These are phyloP conservation scores for Arctium minus DNA, from an alignment of 129 eudicot species.

Conservation along the genomic window DNA sequence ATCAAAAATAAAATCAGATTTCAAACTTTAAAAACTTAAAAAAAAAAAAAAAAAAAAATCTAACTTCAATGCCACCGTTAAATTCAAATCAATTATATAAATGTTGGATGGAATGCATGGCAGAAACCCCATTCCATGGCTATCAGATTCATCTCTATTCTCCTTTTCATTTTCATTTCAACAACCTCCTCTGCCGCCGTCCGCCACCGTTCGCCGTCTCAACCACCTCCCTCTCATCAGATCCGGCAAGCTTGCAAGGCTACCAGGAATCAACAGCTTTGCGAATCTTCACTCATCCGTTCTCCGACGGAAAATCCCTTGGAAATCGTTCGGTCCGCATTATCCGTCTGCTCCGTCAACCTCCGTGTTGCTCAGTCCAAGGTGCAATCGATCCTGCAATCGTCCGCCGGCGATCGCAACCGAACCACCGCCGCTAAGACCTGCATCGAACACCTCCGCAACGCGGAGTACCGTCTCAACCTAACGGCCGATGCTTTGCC, in stretches of 20 bases:
- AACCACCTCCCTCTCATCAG: not conserved
- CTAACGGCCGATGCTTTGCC: constrained; percentile 29
- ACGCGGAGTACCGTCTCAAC: constrained; percentile 33
- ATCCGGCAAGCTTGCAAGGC: constrained; percentile 56
- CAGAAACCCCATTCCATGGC: not conserved
- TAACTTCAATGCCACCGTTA: not conserved
- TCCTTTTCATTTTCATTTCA: not conserved
- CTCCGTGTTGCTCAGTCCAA: constrained; percentile 34
- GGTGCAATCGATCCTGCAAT: constrained; percentile 32
- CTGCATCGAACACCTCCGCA: constrained; percentile 39
- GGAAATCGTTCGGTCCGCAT: constrained; percentile 40
- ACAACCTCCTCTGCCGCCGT: not conserved
- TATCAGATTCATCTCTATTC: not conserved
- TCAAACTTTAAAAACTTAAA: no score
- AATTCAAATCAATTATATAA: not conserved
- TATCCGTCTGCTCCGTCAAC: constrained; percentile 26
- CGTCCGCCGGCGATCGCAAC: constrained; percentile 36
- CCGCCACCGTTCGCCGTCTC: not conserved
- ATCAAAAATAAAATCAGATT: no score
- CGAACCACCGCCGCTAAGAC: constrained; percentile 43
- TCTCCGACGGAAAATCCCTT: constrained; percentile 19
- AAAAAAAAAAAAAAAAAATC: no score
- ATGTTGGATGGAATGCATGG: not conserved
- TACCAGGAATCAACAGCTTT: constrained; percentile 42
- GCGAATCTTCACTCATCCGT: constrained; percentile 26